Evolutionary conservation across 176 grass and related monocot species (phyloP), one percentile per base, ranked within the genome.

Genomic region (Zoysia pacifica): DNA sequence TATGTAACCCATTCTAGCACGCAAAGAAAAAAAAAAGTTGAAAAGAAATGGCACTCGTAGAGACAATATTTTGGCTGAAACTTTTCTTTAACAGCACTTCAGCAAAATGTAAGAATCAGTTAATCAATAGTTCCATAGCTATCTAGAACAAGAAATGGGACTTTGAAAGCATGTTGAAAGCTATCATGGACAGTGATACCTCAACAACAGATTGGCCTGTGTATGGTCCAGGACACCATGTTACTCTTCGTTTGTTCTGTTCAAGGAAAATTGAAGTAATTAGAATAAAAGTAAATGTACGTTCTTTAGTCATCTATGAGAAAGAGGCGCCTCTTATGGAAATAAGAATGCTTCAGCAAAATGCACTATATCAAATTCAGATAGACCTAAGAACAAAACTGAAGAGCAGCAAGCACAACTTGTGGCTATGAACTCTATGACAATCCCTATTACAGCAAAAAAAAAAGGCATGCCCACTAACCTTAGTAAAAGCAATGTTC

Each of bases 161-260:
- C 51, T 80, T 82, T 67, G 39, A 82, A 45, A 41, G 49, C 10
- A 61, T 36, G 53, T 51, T 72, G 66, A 13, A 43, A 42, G 58
- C 15, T 54, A 65, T 44, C 16, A 39, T 5, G 62, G 47, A 67
- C 47, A 79, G 63, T 16, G 15, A 82, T 92, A 97, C 94, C 94
- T 94, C 87, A 19, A 86, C 55, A 36, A 52, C 51, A 62, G 76
- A 68, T 86, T 97, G 79, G 15, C n/a, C 76, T n/a, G 77, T 74
- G 51, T 51, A 80, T 73, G 80, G 87, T 53, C 82, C 81, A 82
- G 91, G 78, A 72, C 94, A 97, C 94, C 91, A 97, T 64, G 94
- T 97, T 71, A 86, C 80, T 70, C 94, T 82, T 81, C 91, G 94
- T 89, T 94, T 97, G 69, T 92, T 88, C 85, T 94, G 83, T 90